These are phyloP conservation scores for Chrysoporthe austroafricana DNA, from an alignment of 2,329 filamentous ascomycete species.

Conservation along the genomic window DNA sequence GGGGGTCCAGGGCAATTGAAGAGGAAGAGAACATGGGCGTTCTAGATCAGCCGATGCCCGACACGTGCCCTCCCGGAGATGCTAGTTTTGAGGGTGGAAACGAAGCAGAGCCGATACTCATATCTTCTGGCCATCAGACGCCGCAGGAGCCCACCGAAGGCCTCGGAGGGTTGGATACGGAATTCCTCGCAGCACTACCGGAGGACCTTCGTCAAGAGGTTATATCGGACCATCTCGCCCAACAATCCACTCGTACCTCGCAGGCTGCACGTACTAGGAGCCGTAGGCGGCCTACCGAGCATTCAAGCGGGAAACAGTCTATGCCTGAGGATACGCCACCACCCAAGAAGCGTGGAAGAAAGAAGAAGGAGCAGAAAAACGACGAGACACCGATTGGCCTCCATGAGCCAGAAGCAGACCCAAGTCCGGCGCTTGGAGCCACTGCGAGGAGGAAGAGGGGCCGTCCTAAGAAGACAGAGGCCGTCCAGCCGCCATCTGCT, in stretches of 20 bases:
- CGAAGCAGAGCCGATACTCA: slow-evolving; percentile 8
- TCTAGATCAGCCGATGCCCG: slow-evolving; percentile 22
- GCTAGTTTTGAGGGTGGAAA: background rate
- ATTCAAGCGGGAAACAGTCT: background rate
- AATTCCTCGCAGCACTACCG: slow-evolving; percentile 26
- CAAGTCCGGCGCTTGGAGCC: background rate
- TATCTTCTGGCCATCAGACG: slow-evolving; percentile 15
- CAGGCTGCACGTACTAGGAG: slow-evolving; percentile 27
- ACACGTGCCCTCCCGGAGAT: slow-evolving; percentile 20
- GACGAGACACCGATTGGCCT: slow-evolving; percentile 11
- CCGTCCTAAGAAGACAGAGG: slow-evolving; percentile 45
- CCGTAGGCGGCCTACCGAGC: slow-evolving; percentile 18
- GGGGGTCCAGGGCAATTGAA: slow-evolving; percentile 18
- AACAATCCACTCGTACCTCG: slow-evolving; percentile 15
- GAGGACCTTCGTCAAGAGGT: slow-evolving; percentile 25
- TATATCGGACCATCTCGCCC: slow-evolving; percentile 18
- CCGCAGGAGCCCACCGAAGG: background rate
- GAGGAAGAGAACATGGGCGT: slow-evolving; percentile 8
- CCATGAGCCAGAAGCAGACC: slow-evolving; percentile 19
- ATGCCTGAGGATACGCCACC: slow-evolving; percentile 24
- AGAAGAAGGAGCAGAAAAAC: slow-evolving; percentile 31
- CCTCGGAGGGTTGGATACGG: slow-evolving; percentile 19
- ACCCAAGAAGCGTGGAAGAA: slow-evolving; percentile 37
- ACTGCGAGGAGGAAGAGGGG: slow-evolving; percentile 44
- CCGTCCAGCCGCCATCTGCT: slow-evolving; percentile 20